Evolutionary conservation across 2,329 filamentous ascomycete species (phyloP).

Genomic region (Trichoderma sp.): DNA sequence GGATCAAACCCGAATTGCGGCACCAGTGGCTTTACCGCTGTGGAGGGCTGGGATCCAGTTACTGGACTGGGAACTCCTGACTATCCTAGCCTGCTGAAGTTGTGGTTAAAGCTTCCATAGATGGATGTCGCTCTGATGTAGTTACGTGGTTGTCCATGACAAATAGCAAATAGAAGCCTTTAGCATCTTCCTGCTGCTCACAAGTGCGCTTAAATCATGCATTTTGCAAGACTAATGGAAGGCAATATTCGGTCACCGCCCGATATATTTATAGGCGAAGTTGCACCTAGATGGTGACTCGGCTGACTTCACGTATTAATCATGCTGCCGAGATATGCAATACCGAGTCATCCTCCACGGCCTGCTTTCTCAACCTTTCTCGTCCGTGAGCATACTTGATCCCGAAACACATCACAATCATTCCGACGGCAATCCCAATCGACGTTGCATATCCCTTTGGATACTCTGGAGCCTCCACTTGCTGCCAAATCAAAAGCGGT

Average conservation of each 20-base stretch:
- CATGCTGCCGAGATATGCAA: neutral
- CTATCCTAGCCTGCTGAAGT: constrained; percentile 25
- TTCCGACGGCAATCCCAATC: constrained; percentile 49
- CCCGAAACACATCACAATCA: constrained; percentile 55
- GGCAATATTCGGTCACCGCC: no score
- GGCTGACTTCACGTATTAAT: neutral
- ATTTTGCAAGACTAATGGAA: no score
- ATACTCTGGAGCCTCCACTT: constrained; percentile 63
- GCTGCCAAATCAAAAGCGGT: constrained; percentile 67
- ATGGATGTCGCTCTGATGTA: neutral
- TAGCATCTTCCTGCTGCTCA: neutral
- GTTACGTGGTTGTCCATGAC: neutral
- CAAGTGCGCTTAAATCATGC: neutral
- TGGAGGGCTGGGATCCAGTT: constrained; percentile 29
- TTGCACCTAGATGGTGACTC: no score
- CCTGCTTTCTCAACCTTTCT: constrained; percentile 37
- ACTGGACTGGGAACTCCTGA: constrained; percentile 29
- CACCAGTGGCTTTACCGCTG: constrained; percentile 27
- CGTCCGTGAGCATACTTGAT: constrained; percentile 51
- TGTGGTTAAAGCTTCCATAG: constrained; percentile 26
- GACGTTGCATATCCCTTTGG: constrained; percentile 63
- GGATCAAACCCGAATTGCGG: constrained; percentile 46
- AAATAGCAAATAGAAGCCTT: no score
- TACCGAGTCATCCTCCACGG: neutral
- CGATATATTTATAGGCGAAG: no score